phyloP scores from a whole-genome alignment of 495 filamentous ascomycete species.

The Cairneyella variabilis region DNA sequence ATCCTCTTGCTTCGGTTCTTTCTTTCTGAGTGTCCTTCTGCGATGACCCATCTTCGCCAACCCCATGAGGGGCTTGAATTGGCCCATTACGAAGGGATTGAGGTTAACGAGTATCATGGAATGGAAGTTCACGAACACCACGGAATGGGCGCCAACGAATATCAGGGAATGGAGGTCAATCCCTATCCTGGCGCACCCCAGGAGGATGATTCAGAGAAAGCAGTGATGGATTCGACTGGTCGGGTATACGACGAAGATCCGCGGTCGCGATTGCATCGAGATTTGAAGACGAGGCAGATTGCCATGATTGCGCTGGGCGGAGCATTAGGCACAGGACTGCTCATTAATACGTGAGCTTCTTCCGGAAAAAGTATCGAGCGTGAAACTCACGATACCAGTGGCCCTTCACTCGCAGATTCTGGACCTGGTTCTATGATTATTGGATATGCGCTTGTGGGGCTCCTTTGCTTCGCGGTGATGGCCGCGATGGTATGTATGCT shows the following conservation, averaged over 20 bases:
- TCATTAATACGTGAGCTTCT: slow-evolving; percentile 23
- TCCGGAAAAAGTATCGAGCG: neutral
- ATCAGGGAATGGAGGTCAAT: slow-evolving; percentile 15
- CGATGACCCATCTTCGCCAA: too few species aligned
- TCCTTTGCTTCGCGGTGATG: slow-evolving; percentile 60
- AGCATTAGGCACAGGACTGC: slow-evolving; percentile 21
- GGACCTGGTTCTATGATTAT: slow-evolving; percentile 66
- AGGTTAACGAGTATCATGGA: slow-evolving; percentile 6
- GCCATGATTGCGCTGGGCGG: slow-evolving; percentile 85
- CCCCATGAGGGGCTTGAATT: slow-evolving; percentile 7
- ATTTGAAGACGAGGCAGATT: slow-evolving; percentile 63
- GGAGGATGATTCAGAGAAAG: slow-evolving; percentile 6
- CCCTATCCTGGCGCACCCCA: neutral
- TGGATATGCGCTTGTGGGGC: slow-evolving; percentile 62
- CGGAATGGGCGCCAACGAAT: slow-evolving; percentile 6
- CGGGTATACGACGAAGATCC: slow-evolving; percentile 18
- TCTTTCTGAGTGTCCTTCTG: too few species aligned
- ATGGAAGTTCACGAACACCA: slow-evolving; percentile 4
- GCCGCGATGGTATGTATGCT: slow-evolving; percentile 40
- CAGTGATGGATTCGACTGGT: neutral
- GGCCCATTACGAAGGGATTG: slow-evolving; percentile 11
- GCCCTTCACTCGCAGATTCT: slow-evolving; percentile 53
- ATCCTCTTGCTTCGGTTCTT: too few species aligned
- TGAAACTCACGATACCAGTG: slow-evolving; percentile 26
- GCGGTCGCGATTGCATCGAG: slow-evolving; percentile 44